phyloP scores from a whole-genome alignment of 2,329 filamentous ascomycete genomes.

The Cryoendolithus antarcticus region DNA sequence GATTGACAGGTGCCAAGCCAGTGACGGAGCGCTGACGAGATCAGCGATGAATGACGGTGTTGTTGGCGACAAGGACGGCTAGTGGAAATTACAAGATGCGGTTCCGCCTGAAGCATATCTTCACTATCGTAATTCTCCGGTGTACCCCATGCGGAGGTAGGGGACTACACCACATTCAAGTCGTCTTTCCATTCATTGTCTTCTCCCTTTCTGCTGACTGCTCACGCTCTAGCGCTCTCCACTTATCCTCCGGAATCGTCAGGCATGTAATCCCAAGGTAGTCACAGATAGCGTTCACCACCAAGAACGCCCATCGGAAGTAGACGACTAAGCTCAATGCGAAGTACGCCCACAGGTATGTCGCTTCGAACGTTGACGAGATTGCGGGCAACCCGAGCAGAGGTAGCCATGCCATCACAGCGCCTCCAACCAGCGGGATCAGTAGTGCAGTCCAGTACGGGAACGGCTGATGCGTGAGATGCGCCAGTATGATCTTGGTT shows the following conservation, averaged over 20 bases:
- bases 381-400: conserved; percentile 58
- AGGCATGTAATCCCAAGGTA: conserved; percentile 91
- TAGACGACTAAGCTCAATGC: conserved; percentile 75
- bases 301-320: conserved; percentile 81
- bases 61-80: no score
- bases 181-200: no score
- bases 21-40: no score
- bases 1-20: no score
- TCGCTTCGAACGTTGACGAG: conserved; percentile 50
- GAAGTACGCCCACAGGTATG: conserved; percentile 77
- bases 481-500: conserved; percentile 96
- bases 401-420: conserved; percentile 71
- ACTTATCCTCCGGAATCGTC: conserved; percentile 51
- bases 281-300: conserved; percentile 81
- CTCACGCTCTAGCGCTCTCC: conserved; percentile 16
- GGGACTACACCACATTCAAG: no score
- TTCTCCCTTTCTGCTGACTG: conserved; percentile 5
- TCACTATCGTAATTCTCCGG: no score
- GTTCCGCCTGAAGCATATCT: no score
- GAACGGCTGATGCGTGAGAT: conserved; percentile 85
- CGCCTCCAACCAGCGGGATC: conserved; percentile 73
- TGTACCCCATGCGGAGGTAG: no score
- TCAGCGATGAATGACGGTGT: no score
- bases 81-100: no score
- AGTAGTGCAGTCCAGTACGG: conserved; percentile 94